Conservation (phyloP, 2,329 filamentous ascomycete species). For the Claviceps africana region DNA sequence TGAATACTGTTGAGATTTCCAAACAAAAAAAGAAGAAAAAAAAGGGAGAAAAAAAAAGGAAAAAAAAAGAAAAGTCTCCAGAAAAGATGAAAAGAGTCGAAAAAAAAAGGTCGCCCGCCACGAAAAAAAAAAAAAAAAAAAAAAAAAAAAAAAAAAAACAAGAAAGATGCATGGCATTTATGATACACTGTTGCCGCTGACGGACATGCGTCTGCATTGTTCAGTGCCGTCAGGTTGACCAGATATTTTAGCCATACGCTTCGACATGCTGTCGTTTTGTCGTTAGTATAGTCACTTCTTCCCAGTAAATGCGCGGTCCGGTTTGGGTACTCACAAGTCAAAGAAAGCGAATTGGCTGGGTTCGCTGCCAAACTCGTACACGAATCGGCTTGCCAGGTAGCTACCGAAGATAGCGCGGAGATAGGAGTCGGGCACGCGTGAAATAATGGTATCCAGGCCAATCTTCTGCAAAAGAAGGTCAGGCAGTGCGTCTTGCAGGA, state of each 20-base stretch:
- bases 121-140: not conserved
- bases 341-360: slow-evolving; percentile 98
- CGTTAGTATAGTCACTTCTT: not conserved
- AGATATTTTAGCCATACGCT: slow-evolving; percentile 39
- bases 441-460: slow-evolving; percentile 74
- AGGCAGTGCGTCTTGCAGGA: slow-evolving; percentile 76
- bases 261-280: slow-evolving; percentile 42
- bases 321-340: slow-evolving; percentile 72
- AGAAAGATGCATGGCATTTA: not conserved
- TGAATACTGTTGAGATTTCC: not conserved
- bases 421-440: slow-evolving; percentile 82
- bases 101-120: not conserved
- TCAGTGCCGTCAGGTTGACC: slow-evolving; percentile 13
- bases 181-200: slow-evolving; percentile 7
- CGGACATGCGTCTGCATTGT: slow-evolving; percentile 15
- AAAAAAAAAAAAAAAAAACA: not conserved
- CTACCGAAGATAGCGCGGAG: slow-evolving; percentile 91
- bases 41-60: not conserved
- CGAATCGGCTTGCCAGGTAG: slow-evolving; percentile 87
- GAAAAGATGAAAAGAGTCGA: not conserved
- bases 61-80: too few species aligned
- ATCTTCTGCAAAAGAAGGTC: slow-evolving; percentile 76
- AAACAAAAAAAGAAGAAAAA: not conserved
- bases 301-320: not conserved
- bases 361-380: slow-evolving; percentile 85